phyloP scores from a whole-genome alignment of 2,329 filamentous ascomycete species.

The Epichloe uncinata region DNA sequence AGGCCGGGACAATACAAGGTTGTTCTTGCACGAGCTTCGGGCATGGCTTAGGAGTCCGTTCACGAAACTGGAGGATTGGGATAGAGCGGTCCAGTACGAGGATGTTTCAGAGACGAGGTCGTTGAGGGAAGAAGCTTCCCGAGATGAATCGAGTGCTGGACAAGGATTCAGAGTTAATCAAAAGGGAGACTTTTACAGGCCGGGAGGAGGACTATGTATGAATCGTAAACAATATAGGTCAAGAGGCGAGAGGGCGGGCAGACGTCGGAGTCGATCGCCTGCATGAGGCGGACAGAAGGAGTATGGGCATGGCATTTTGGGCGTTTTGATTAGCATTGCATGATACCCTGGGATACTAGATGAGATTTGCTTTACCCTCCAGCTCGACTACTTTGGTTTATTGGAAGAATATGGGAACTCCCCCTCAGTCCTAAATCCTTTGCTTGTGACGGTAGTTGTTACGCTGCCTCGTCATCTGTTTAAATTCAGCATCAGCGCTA shows the following conservation, averaged over 20 bases:
- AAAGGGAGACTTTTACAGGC: constrained; percentile 17
- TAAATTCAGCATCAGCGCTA: no score
- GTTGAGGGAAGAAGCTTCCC: not conserved
- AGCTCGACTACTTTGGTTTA: not conserved
- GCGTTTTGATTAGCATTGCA: not conserved
- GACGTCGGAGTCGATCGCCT: constrained; percentile 1
- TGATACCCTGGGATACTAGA: constrained; percentile 1
- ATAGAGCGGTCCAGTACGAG: constrained; percentile 61
- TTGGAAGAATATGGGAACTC: no score
- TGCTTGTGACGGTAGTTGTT: not conserved
- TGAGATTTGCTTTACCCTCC: no score
- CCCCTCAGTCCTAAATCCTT: no score
- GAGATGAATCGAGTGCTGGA: not conserved
- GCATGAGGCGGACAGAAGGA: not conserved
- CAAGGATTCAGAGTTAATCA: not conserved
- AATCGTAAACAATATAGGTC: not conserved
- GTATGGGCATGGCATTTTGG: not conserved
- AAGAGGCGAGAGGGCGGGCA: not conserved
- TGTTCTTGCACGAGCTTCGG: constrained; percentile 77
- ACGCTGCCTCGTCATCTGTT: not conserved
- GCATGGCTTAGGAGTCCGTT: constrained; percentile 76
- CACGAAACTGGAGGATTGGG: constrained; percentile 60
- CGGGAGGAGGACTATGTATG: constrained; percentile 1
- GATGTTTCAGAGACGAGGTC: not conserved
- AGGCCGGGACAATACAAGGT: constrained; percentile 54